Evolutionary conservation across 1,284 basidiomycete species (phyloP), one percentile per base, ranked within the genome.

Genomic region (Cerrena zonata): DNA sequence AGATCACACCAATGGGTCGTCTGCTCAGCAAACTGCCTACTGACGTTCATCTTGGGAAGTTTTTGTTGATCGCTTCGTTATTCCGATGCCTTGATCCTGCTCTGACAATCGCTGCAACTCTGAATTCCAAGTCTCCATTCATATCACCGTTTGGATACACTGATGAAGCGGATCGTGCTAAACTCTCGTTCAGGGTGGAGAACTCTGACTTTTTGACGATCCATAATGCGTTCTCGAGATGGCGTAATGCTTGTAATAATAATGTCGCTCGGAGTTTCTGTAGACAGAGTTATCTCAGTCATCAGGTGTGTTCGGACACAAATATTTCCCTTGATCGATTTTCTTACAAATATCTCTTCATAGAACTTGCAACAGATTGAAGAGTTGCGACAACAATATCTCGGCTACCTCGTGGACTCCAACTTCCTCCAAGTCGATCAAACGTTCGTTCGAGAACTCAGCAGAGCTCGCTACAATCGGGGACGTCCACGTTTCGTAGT

Each of bases 131-230:
- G 69, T 90, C 89, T 2, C 95, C 95, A 0, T 99, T 98, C 66
- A 66, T 95, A 18, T 81, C 86, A 2, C 94, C 95, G 0, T 84
- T 97, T 54, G 94, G 95, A 2, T 75, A 86, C 47, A 94, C 97
- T 65, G 74, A 81, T 44, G 89, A 94, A 61, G 94, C 95, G 0
- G 88, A 94, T 61, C 78, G 80, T 2, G 91, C 93, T 37, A 97
- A 94, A 68, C 72, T 73, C 38, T 77, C 79, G 2, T 98, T 99
- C 74, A 82, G 84, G 56, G 71, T 78, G 91, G 93, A 91, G 55
- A 91, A 96, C 67, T 94, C 89, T n/a, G 95, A 99, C 66, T 99
- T 99, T 66, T 63, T 97, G 56, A 96, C 94, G 0, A 81, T 95
- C 40, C 92, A 94, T 61, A 89, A 94, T 58, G 94, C 89, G 0